Percentiles rank a stretch among this genome's conserved stretches.
These are phyloP conservation scores for Alternaria hordeiaustralica DNA, from an alignment of 2,329 filamentous ascomycete species.

Conservation along the genomic window DNA sequence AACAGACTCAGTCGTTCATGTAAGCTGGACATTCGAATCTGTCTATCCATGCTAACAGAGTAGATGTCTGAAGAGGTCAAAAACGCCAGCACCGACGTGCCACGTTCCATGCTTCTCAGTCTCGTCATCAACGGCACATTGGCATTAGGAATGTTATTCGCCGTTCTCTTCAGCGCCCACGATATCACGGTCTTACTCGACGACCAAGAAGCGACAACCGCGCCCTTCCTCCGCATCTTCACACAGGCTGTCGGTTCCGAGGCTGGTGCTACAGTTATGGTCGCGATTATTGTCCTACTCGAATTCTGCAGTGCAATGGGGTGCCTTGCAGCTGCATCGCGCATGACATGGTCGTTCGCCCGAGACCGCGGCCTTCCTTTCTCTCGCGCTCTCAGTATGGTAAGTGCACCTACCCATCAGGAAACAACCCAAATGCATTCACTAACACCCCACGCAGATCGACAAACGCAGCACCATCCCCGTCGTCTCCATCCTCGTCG, in stretches of 20 bases:
- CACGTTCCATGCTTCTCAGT: constrained; percentile 53
- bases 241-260: constrained; percentile 36
- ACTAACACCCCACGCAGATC: constrained; percentile 31
- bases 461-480: constrained; percentile 50
- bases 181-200: constrained; percentile 32
- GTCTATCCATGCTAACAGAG: constrained; percentile 3
- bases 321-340: constrained; percentile 50
- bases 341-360: constrained; percentile 54
- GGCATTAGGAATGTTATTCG: constrained; percentile 51
- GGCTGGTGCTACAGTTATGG: constrained; percentile 57
- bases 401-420: constrained; percentile 8
- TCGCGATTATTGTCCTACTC: constrained; percentile 50
- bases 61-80: constrained; percentile 50
- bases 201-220: constrained; percentile 23
- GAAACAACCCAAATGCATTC: background rate
- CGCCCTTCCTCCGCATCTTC: constrained; percentile 61
- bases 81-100: constrained; percentile 46
- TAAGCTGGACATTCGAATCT: constrained; percentile 18
- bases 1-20: constrained; percentile 49
- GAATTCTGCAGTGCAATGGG: constrained; percentile 52
- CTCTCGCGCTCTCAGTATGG: constrained; percentile 37
- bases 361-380: constrained; percentile 54
- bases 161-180: constrained; percentile 50
- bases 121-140: constrained; percentile 51
- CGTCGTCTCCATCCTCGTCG: constrained; percentile 56